Conservation (phyloP, 2,329 filamentous ascomycete genomes). For the Fusarium pininemorale region DNA sequence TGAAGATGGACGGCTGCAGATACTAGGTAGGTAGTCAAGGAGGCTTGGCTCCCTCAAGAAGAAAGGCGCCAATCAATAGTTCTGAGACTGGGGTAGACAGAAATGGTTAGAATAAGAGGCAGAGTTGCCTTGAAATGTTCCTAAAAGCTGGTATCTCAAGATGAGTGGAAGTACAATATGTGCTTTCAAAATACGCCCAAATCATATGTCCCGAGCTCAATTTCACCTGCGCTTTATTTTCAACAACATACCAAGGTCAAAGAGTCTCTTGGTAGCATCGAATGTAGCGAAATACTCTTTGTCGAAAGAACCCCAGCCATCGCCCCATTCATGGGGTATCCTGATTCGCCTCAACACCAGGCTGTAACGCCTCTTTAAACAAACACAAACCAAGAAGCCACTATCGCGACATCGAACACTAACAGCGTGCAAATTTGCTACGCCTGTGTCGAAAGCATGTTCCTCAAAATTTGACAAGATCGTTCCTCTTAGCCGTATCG, state of each 20-base stretch:
- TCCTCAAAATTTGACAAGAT: background rate
- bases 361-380: slow-evolving; percentile 16
- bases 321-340: slow-evolving; percentile 4
- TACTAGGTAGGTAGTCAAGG: background rate
- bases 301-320: background rate
- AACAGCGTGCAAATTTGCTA: background rate
- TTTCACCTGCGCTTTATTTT: background rate
- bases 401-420: background rate
- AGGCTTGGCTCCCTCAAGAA: background rate
- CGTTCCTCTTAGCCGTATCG: slow-evolving; percentile 39
- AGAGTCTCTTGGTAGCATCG: background rate
- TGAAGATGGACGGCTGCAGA: background rate
- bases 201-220: background rate
- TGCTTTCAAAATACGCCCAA: background rate
- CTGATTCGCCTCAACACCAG: slow-evolving; percentile 33
- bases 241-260: background rate
- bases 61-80: background rate
- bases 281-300: background rate
- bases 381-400: background rate
- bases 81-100: background rate
- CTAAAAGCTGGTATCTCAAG: background rate
- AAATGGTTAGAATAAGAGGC: background rate
- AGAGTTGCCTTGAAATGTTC: background rate
- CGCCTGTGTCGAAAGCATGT: background rate
- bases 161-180: background rate